These are phyloP conservation scores for Reutealis trisperma DNA, from an alignment of 345 rosid genomes.

Conservation along the genomic window DNA sequence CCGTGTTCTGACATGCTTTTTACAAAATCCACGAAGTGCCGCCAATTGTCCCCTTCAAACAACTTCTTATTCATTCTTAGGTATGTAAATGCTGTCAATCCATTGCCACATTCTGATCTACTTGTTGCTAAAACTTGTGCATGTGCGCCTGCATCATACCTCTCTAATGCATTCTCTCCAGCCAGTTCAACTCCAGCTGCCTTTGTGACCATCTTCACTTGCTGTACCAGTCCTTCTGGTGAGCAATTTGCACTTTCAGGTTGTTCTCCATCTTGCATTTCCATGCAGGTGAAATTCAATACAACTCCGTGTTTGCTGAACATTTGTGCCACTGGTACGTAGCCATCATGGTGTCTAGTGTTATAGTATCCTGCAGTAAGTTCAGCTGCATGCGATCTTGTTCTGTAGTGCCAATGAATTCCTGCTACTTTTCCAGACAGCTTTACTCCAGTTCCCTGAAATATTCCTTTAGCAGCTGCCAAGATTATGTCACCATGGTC, in stretches of 20 bases:
- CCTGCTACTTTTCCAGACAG: conserved; percentile 89
- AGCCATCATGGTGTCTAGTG: conserved; percentile 75
- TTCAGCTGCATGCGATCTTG: conserved; percentile 97
- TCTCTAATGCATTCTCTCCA: conserved; percentile 88
- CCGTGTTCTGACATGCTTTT: conserved; percentile 79
- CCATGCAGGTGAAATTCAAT: conserved; percentile 97
- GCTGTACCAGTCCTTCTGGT: conserved; percentile 84
- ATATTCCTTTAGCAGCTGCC: conserved; percentile 67
- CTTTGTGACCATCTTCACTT: conserved; percentile 74
- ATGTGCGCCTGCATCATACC: conserved; percentile 59
- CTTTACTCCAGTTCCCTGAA: conserved; percentile 65
- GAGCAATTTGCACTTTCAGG: conserved; percentile 77
- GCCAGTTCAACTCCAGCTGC: conserved; percentile 68
- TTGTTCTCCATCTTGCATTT: conserved; percentile 80
- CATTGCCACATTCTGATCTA: conserved; percentile 69
- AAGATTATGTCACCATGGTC: conserved; percentile 79
- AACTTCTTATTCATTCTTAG: conserved; percentile 81
- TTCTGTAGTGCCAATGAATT: conserved; percentile 95
- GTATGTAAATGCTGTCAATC: conserved; percentile 82
- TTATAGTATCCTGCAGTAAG: conserved; percentile 89
- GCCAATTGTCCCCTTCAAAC: conserved; percentile 87
- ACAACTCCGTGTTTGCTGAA: conserved; percentile 66
- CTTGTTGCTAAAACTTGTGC: conserved; percentile 77
- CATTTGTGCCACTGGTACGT: conserved; percentile 73
- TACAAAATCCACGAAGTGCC: conserved; percentile 73